Evolutionary conservation across 306 rosid species (phyloP), one percentile per base, ranked within the genome.

Genomic region (Senna tora): DNA sequence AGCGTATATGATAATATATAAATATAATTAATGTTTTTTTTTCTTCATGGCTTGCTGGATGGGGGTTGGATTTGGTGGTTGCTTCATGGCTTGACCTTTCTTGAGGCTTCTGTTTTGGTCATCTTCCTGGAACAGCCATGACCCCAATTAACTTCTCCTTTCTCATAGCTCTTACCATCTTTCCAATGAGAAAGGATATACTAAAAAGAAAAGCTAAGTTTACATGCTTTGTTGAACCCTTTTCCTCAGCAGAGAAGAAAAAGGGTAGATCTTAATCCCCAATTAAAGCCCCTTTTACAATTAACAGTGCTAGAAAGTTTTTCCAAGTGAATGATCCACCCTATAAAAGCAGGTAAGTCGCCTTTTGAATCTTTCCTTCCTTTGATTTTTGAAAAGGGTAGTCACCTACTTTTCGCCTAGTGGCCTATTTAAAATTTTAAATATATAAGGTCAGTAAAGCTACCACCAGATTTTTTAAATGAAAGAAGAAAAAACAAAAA

Each of bases 51-150:
- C 46, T 34, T n/a, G 38, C 3, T 2, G 15, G 65, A 34, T 6
- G 22, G 46, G 4, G 65, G 65, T 49, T 73, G 79, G 54, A 84
- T 76, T 82, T 82, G 84, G 86, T 82, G 58, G 74, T 65, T 59
- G 25, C 3, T 16, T 76, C 77, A 62, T 32, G 51, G 7, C 65
- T 50, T 70, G 64, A 76, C 38, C 25, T 58, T 68, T 73, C 58
- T 65, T 57, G 57, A 75, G 73, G 59, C 38, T 63, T 34, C 19
- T 65, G 50, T 79, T 73, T 79, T 74, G 89, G 86, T 77, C 76
- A 81, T 77, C 91, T 80, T 79, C 86, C 77, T 20, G 28, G 22
- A 76, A 81, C 81, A 72, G 63, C 75, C 43, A 70, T 82, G 88
- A 59, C 75, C 82, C 68, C 72, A 61, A n/a, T n/a, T n/a, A n/a